Evolutionary conservation across 1,284 basidiomycete species (phyloP), one percentile per base, ranked within the genome.

Genomic region (Ceratobasidium sp.): DNA sequence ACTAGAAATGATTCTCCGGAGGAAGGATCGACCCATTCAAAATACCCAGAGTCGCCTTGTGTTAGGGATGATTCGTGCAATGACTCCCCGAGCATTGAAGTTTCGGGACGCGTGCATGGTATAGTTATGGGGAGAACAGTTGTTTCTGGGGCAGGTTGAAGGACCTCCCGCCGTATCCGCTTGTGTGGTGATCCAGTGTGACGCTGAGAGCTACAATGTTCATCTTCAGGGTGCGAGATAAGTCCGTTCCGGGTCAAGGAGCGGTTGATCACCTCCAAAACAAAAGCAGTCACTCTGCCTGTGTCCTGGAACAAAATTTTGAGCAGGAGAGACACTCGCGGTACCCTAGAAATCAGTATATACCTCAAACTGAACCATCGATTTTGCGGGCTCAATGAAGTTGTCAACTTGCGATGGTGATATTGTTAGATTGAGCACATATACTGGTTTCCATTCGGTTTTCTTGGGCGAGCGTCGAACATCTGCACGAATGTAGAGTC

Each of bases 351-450:
- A 14, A 45, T 27, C 2, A 22, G 14, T n/a, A 69, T 56, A 19
- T 79, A 94, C 95, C 82, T 89, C 85, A 73, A 96, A 85, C 65
- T 91, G 88, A 36, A 96, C 85, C 6, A 85, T 80, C 7, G 85
- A 83, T 83, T 96, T 97, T 14, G 88, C 84, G 17, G 95, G 94
- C 77, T 94, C 93, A 29, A 95, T 80, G 75, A 89, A 89, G 75
- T 93, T 92, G 79, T 97, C 94, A 14, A 97, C 85, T 36, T 90
- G 84, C 22, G 84, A 82, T 1, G 89, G 82, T 51, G 93, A 89
- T 14, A 96, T 82, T 1, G 84, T 86, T 65, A 97, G 79, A 79
- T 93, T 91, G 36, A 98, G 84, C 33, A 95, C 91, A 80, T 94
- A 97, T 69, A 95, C 87, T 0, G 94, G 90, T 79, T 88, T 89